phyloP scores from a whole-genome alignment of 2,329 filamentous ascomycete species.

The Capronia coronata region DNA sequence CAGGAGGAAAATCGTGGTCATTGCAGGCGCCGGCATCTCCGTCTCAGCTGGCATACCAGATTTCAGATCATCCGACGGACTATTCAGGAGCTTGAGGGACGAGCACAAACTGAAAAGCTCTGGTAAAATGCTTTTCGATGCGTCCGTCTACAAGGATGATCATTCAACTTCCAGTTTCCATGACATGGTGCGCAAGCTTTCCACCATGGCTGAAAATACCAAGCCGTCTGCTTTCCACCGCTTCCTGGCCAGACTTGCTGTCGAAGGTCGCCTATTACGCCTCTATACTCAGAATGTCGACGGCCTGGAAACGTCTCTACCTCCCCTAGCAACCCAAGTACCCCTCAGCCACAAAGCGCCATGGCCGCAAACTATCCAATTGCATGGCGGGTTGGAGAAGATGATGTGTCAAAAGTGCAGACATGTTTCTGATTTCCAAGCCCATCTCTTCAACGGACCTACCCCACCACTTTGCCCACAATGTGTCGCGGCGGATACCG shows the following conservation, averaged over 20 bases:
- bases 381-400: slow-evolving; percentile 87
- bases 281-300: slow-evolving; percentile 97
- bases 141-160: slow-evolving; percentile 92
- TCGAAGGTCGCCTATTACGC: slow-evolving; percentile 78
- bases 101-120: slow-evolving; percentile 89
- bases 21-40: slow-evolving; percentile 94
- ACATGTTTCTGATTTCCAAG: slow-evolving; percentile 67
- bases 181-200: slow-evolving; percentile 87
- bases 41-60: slow-evolving; percentile 95
- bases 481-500: slow-evolving; percentile 67
- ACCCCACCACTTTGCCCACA: slow-evolving; percentile 71
- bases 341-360: slow-evolving; percentile 78
- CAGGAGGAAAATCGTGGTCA: slow-evolving; percentile 93
- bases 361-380: slow-evolving; percentile 88
- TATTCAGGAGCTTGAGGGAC: slow-evolving; percentile 77
- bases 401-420: slow-evolving; percentile 97
- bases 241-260: slow-evolving; percentile 79
- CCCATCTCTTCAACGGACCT: slow-evolving; percentile 73
- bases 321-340: slow-evolving; percentile 70
- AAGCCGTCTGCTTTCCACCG: slow-evolving; percentile 87
- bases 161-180: slow-evolving; percentile 85
- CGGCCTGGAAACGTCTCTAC: slow-evolving; percentile 78
- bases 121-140: slow-evolving; percentile 93
- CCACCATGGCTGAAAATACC: slow-evolving; percentile 68
- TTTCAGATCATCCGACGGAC: slow-evolving; percentile 83